Conservation (phyloP, 176 grass and related monocot species). For the Saccharum spontaneum region DNA sequence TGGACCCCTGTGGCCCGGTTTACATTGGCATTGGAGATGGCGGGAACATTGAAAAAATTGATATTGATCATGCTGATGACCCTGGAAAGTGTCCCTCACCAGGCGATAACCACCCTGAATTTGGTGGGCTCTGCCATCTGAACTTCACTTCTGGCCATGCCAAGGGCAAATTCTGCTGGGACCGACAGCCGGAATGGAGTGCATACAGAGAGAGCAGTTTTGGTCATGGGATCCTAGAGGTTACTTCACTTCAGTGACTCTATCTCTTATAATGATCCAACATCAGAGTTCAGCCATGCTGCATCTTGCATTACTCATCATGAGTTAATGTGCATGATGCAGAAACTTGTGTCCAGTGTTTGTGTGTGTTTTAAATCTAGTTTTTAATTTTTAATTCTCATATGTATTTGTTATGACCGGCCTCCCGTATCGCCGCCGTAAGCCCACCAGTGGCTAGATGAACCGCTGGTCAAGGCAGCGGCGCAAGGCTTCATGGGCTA, state of each 20-base stretch:
- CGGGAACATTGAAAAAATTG: constrained; percentile 83
- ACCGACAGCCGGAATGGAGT: constrained; percentile 81
- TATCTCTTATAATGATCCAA: background rate
- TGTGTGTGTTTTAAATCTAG: background rate
- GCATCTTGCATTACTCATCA: background rate
- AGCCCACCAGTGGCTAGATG: too few relatives aligned
- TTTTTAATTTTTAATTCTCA: background rate
- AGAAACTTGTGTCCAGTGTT: background rate
- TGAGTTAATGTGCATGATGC: background rate
- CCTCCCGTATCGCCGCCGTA: too few relatives aligned
- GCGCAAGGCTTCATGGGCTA: too few relatives aligned
- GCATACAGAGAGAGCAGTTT: constrained; percentile 93
- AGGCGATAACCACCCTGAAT: constrained; percentile 66
- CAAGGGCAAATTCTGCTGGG: constrained; percentile 89
- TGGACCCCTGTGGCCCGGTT: constrained; percentile 74
- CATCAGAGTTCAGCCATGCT: background rate
- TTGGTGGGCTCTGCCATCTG: constrained; percentile 80
- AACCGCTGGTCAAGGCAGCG: too few relatives aligned
- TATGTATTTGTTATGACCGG: background rate
- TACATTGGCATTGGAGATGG: constrained; percentile 88
- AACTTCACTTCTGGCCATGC: constrained; percentile 83
- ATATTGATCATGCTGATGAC: constrained; percentile 75
- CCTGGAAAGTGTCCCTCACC: constrained; percentile 65
- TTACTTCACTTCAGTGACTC: background rate
- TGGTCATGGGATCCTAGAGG: constrained; percentile 91